Conservation (phyloP, 2,329 filamentous ascomycete genomes). For the Colletotrichum sp. region DNA sequence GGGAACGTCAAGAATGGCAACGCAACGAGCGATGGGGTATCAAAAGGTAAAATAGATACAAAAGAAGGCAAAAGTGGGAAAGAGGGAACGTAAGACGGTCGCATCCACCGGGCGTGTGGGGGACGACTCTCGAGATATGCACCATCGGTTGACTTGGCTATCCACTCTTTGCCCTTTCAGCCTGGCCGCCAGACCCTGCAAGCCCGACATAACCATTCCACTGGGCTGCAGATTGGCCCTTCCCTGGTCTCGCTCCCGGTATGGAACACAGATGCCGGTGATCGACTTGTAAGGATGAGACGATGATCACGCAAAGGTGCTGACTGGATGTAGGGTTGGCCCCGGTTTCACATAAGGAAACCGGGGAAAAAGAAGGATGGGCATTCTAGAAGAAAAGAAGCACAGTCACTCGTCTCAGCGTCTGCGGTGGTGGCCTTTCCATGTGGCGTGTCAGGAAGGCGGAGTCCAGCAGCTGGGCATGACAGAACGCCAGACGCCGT, state of each 20-base stretch:
- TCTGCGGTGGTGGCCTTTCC: background rate
- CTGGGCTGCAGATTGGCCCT: background rate
- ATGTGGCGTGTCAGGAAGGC: constrained; percentile 5
- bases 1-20: background rate
- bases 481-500: background rate
- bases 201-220: background rate
- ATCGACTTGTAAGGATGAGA: constrained; percentile 11
- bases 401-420: background rate
- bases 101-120: background rate
- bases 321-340: background rate
- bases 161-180: background rate
- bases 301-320: constrained; percentile 6
- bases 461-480: background rate
- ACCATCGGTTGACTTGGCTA: background rate
- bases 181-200: background rate
- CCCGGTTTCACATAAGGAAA: background rate
- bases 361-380: background rate
- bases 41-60: background rate
- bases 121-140: constrained; percentile 3
- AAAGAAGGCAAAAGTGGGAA: background rate
- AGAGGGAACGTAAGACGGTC: background rate
- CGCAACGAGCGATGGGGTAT: background rate
- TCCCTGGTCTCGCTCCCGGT: background rate
- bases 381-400: constrained; percentile 1
- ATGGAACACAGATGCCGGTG: background rate